Percentiles rank a stretch among this genome's conserved stretches.
Conservation (phyloP, 1,139 yeast genomes). For the Saccharomyces hybrid region DNA sequence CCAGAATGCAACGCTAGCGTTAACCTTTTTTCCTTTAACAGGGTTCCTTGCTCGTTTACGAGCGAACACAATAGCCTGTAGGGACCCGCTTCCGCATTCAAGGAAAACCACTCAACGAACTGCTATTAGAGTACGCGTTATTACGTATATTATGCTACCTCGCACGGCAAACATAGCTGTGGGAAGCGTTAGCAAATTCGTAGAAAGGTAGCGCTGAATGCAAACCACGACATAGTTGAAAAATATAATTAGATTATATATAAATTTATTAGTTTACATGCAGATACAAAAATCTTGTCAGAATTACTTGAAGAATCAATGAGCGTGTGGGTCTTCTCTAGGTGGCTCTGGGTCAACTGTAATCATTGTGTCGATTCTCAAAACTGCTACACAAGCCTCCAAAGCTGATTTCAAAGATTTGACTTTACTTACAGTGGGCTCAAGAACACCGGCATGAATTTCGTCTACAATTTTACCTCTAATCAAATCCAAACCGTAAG, state of each 20-base stretch:
- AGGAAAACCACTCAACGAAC: background rate
- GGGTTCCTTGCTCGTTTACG: constrained; percentile 1
- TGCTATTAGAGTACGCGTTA: background rate
- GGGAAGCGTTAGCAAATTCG: no score
- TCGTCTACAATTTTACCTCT: constrained; percentile 90
- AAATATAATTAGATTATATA: background rate
- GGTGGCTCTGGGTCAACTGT: constrained; percentile 95
- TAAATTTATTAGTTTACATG: background rate
- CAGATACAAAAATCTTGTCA: background rate
- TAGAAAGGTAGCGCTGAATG: background rate
- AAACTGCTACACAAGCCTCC: constrained; percentile 95
- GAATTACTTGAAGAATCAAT: constrained; percentile 22
- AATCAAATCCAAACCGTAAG: constrained; percentile 87
- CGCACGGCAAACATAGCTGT: background rate
- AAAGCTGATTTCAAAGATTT: constrained; percentile 91
- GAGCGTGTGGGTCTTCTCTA: constrained; percentile 80
- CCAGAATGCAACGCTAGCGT: background rate
- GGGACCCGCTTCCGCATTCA: background rate
- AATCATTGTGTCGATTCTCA: constrained; percentile 97
- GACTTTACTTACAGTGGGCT: constrained; percentile 89
- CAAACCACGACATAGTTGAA: no score
- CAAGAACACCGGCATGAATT: constrained; percentile 77
- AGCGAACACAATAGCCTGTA: background rate
- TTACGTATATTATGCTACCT: background rate
- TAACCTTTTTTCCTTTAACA: constrained; percentile 1